phyloP scores from a whole-genome alignment of 2,329 filamentous ascomycete genomes.

The Sporothrix brunneoviolacea region DNA sequence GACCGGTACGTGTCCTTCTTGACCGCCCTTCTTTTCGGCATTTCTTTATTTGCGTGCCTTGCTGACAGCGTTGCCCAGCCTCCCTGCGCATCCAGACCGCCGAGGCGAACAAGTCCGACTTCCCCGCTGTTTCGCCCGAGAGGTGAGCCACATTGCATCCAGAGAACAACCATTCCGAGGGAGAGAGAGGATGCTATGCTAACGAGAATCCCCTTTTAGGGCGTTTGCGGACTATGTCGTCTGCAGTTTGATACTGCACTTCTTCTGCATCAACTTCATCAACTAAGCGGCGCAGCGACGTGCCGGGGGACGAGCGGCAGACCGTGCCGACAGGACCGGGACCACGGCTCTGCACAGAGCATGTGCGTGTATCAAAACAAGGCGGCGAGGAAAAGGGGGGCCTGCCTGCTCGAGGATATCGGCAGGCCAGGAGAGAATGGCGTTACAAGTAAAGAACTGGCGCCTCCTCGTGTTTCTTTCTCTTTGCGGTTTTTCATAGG shows the following conservation, averaged over 20 bases:
- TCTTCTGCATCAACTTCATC: constrained; percentile 99
- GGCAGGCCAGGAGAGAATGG: neutral
- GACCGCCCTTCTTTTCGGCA: neutral
- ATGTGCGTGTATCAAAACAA: too few relatives aligned
- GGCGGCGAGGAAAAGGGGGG: neutral
- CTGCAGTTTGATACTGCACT: constrained; percentile 90
- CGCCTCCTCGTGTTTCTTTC: constrained; percentile 1
- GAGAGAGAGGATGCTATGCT: neutral
- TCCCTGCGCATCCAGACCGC: constrained; percentile 89
- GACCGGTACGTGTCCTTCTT: constrained; percentile 57
- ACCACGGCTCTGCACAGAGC: too few relatives aligned
- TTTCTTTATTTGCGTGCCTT: neutral
- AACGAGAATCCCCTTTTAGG: constrained; percentile 37
- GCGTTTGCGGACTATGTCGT: constrained; percentile 96
- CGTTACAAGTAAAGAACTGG: constrained; percentile 8
- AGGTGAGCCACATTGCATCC: constrained; percentile 53
- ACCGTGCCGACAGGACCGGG: too few relatives aligned
- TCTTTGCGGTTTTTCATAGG: neutral
- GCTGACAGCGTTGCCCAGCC: constrained; percentile 34
- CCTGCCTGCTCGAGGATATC: too few relatives aligned
- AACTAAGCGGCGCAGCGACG: constrained; percentile 55
- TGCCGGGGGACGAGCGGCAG: too few relatives aligned
- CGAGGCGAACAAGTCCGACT: constrained; percentile 70
- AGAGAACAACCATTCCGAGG: neutral
- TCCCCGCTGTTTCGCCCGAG: constrained; percentile 70